These are phyloP conservation scores for Afroboletus lepidellus DNA, from an alignment of 1,284 basidiomycete genomes.

Conservation along the genomic window DNA sequence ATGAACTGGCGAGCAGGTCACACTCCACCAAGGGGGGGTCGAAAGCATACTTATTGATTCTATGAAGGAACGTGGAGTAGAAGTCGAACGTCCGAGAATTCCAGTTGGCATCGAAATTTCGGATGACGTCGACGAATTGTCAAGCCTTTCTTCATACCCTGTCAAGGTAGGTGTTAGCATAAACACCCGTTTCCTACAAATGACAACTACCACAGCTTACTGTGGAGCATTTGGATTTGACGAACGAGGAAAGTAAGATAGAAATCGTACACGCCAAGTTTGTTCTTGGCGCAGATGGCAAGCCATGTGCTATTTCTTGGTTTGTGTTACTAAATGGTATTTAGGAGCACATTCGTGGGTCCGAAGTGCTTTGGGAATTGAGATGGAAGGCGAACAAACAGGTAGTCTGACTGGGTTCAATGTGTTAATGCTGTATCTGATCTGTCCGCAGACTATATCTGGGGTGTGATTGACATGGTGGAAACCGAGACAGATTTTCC, in stretches of 20 bases:
- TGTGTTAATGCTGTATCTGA: neutral
- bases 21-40: neutral
- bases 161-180: neutral
- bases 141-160: neutral
- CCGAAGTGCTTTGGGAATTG: slow-evolving; percentile 69
- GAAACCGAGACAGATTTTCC: slow-evolving; percentile 72
- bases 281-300: neutral
- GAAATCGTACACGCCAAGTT: neutral
- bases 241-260: neutral
- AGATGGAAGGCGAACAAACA: slow-evolving; percentile 78
- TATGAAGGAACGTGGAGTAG: neutral
- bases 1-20: neutral
- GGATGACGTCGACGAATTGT: neutral
- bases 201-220: neutral
- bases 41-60: neutral
- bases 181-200: neutral
- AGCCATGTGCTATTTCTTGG: neutral
- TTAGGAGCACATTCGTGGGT: too few relatives aligned
- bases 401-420: slow-evolving; percentile 6
- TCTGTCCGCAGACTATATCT: slow-evolving; percentile 53
- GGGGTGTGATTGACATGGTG: slow-evolving; percentile 73
- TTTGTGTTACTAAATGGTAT: neutral
- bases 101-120: neutral
- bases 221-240: neutral
- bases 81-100: neutral